Percentiles rank a stretch among this genome's conserved stretches.
These are phyloP conservation scores for Cordyceps javanica DNA, from an alignment of 2,329 filamentous ascomycete genomes.

Conservation along the genomic window DNA sequence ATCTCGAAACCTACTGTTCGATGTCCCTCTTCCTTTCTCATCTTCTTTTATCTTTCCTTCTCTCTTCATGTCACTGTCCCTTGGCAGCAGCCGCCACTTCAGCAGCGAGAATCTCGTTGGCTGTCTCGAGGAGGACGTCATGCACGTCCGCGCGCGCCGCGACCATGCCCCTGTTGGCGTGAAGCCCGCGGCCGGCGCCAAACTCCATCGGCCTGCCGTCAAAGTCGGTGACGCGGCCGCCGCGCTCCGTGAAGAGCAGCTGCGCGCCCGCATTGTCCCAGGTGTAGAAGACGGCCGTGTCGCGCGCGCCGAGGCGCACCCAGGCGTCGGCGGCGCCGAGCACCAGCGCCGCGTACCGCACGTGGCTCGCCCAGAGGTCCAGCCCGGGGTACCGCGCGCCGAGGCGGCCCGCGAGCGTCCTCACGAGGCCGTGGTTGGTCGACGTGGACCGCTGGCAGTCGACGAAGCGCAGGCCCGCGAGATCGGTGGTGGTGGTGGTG, in stretches of 20 bases:
- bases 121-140: constrained; percentile 29
- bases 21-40: too few relatives aligned
- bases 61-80: neutral
- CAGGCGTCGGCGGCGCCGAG: constrained; percentile 31
- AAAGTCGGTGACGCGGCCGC: constrained; percentile 47
- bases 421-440: constrained; percentile 27
- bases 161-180: constrained; percentile 29
- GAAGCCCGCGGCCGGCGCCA: constrained; percentile 28
- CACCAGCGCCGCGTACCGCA: constrained; percentile 32
- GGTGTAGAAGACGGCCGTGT: constrained; percentile 23
- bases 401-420: constrained; percentile 23
- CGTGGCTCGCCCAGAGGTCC: constrained; percentile 34
- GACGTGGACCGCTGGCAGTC: constrained; percentile 27
- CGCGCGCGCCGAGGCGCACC: constrained; percentile 24
- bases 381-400: constrained; percentile 30
- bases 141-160: constrained; percentile 42
- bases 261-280: constrained; percentile 56
- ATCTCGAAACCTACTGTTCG: too few relatives aligned
- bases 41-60: neutral
- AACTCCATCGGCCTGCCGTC: constrained; percentile 31
- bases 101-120: constrained; percentile 19
- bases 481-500: constrained; percentile 14
- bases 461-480: constrained; percentile 26
- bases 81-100: constrained; percentile 10
- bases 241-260: constrained; percentile 49